Evolutionary conservation across 768 basidiomycete genomes (phyloP).

Genomic region (Basidioascus undulatus): DNA sequence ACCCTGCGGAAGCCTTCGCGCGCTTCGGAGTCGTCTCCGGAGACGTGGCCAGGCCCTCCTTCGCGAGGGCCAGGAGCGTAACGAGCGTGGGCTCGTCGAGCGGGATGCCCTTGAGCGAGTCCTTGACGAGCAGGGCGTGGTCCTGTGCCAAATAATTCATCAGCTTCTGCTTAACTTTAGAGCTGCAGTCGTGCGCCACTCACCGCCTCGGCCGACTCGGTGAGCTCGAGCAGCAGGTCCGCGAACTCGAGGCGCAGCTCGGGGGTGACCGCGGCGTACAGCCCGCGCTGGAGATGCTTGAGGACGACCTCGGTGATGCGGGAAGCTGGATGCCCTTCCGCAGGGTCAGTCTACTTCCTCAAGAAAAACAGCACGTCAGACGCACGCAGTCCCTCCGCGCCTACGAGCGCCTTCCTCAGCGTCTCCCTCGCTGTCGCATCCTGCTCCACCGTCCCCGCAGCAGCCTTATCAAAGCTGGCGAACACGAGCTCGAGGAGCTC

Average conservation of each 20-base stretch:
- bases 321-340: too few relatives aligned
- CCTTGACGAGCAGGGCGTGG: conserved; percentile 21
- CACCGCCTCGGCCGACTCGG: conserved; percentile 8
- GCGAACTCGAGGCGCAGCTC: conserved; percentile 35
- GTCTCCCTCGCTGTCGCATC: too few relatives aligned
- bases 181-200: not conserved
- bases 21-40: too few relatives aligned
- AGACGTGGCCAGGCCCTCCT: too few relatives aligned
- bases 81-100: conserved; percentile 30
- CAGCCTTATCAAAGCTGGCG: conserved; percentile 1
- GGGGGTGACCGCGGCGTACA: conserved; percentile 30
- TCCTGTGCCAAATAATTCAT: conserved; percentile 18
- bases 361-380: too few relatives aligned
- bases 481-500: conserved; percentile 10
- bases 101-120: conserved; percentile 27
- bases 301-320: too few relatives aligned
- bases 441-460: not conserved
- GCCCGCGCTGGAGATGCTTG: conserved; percentile 27
- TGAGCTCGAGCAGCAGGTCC: conserved; percentile 29
- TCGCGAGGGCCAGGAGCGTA: conserved; percentile 27
- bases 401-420: too few relatives aligned
- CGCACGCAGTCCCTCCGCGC: too few relatives aligned
- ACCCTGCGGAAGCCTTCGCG: too few relatives aligned
- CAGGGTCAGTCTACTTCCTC: too few relatives aligned
- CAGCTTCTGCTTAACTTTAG: not conserved